Percentiles rank a stretch among this genome's conserved stretches.
These are phyloP conservation scores for Rhizophora apiculata DNA, from an alignment of 345 rosid species.

Conservation along the genomic window DNA sequence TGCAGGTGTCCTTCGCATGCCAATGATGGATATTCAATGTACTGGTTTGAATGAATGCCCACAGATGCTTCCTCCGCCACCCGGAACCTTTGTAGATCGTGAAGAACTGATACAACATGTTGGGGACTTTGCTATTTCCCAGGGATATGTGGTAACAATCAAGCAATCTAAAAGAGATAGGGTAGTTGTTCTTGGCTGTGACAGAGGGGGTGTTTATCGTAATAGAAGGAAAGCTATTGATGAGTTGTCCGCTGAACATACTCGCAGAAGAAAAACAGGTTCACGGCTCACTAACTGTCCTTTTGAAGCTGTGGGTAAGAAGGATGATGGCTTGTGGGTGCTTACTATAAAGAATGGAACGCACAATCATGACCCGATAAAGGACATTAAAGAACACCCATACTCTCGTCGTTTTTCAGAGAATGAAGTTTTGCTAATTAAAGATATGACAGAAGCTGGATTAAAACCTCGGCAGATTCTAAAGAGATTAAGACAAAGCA, in stretches of 20 bases:
- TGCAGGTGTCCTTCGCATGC: conserved; percentile 26
- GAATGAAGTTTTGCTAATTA: conserved; percentile 51
- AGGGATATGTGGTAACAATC: conserved; percentile 58
- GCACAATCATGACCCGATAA: conserved; percentile 68
- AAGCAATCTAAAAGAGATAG: conserved; percentile 60
- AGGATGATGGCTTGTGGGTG: conserved; percentile 64
- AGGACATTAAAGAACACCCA: conserved; percentile 63
- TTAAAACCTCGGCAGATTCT: conserved; percentile 67
- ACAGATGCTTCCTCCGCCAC: conserved; percentile 54
- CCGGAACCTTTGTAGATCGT: conserved; percentile 52
- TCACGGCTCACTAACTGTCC: conserved; percentile 71
- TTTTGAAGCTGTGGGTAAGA: conserved; percentile 63
- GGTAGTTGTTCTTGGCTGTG: conserved; percentile 59
- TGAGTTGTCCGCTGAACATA: conserved; percentile 40
- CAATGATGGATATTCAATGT: conserved; percentile 33
- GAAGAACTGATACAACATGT: conserved; percentile 57
- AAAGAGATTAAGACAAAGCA: conserved; percentile 63
- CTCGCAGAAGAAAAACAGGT: conserved; percentile 47
- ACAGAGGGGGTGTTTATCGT: conserved; percentile 61
- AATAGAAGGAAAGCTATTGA: conserved; percentile 51
- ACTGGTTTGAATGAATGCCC: conserved; percentile 24
- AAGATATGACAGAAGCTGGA: conserved; percentile 75
- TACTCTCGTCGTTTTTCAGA: conserved; percentile 61
- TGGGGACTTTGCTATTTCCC: conserved; percentile 52
- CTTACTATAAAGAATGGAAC: conserved; percentile 55